Evolutionary conservation across 73 alveolate genomes (phyloP).

Genomic region (Loxodes magnus): DNA sequence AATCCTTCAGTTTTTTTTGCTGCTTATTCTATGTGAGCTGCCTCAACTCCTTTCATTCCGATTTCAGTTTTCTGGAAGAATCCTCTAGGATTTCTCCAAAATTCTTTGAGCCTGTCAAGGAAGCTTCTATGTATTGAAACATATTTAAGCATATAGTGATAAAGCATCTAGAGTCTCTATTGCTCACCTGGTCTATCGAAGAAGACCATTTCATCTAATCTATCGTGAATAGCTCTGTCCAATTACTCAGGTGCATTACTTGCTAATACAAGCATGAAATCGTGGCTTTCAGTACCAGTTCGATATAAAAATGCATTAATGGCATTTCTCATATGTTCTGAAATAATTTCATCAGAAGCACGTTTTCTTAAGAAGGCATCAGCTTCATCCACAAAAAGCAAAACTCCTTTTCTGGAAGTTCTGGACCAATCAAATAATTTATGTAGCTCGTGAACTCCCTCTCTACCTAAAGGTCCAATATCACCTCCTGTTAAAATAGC

Average conservation of each 20-base stretch:
- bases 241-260: slow-evolving; percentile 71
- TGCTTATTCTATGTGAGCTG: slow-evolving; percentile 28
- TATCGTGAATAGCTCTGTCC: slow-evolving; percentile 81
- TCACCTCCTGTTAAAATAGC: slow-evolving; percentile 88
- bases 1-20: slow-evolving; percentile 75
- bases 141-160: slow-evolving; percentile 44
- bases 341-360: slow-evolving; percentile 17
- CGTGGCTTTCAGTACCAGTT: slow-evolving; percentile 52
- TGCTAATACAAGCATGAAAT: slow-evolving; percentile 63
- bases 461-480: slow-evolving; percentile 76
- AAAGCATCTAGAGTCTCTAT: slow-evolving; percentile 40
- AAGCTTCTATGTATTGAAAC: slow-evolving; percentile 32
- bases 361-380: slow-evolving; percentile 83
- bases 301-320: slow-evolving; percentile 50
- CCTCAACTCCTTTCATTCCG: slow-evolving; percentile 48
- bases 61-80: slow-evolving; percentile 34
- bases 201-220: slow-evolving; percentile 63
- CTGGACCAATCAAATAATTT: slow-evolving; percentile 82
- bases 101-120: slow-evolving; percentile 17
- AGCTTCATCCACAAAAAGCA: slow-evolving; percentile 37
- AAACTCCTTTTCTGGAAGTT: slow-evolving; percentile 40
- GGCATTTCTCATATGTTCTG: slow-evolving; percentile 49
- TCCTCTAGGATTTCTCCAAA: slow-evolving; percentile 28
- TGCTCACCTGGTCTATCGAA: slow-evolving; percentile 41
- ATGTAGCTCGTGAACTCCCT: slow-evolving; percentile 47